Evolutionary conservation across 257 asterid genomes (phyloP), one percentile per base, ranked within the genome.

Genomic region (Solanum ossicruentum): DNA sequence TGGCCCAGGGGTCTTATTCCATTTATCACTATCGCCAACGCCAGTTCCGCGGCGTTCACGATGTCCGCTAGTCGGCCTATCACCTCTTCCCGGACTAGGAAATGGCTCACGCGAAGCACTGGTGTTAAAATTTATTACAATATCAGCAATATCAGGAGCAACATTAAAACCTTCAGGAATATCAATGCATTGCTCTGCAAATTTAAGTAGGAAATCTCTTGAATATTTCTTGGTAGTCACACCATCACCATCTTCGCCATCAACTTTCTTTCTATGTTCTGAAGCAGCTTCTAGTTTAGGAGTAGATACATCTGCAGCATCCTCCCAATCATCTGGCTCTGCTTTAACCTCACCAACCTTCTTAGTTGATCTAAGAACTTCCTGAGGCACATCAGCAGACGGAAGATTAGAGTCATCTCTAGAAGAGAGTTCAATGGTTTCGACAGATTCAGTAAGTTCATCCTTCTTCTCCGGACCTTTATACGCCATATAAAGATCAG

Each of bases 251-350:
- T 92, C 90, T 57, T 85, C 92, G 77, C 88, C 88, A 84, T 83
- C 32, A 78, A 18, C 88, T 82, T 87, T 89, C 82, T 87, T 85
- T 71, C 83, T 88, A 49, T 77, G 86, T 52, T 83, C 90, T 36
- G 82, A 63, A 77, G 93, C 85, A 81, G 94, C 82, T 85, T 81
- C 93, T 85, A 92, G 83, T 79, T 91, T 91, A 39, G 97, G 95
- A 10, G 94, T 93, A 88, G 95, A 89, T 67, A 88, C 88, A 86
- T 96, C 98, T 75, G 97, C 97, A 23, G 95, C 98, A 92, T 93
- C 98, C 88, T 96, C 99, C 99, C 99, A 96, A 88, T 96, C 98
- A 87, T 96, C 99, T 47, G 94, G 98, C 91, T 92, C 99, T 49
- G 80, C 87, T 87, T 94, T 93, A 88, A 70, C 82, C 85, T 12